A percentile compares a stretch with the other conserved stretches of the same genome.
These are phyloP conservation scores for Aphanomyces invadans DNA, from an alignment of 352 stramenopile species.

Conservation along the genomic window DNA sequence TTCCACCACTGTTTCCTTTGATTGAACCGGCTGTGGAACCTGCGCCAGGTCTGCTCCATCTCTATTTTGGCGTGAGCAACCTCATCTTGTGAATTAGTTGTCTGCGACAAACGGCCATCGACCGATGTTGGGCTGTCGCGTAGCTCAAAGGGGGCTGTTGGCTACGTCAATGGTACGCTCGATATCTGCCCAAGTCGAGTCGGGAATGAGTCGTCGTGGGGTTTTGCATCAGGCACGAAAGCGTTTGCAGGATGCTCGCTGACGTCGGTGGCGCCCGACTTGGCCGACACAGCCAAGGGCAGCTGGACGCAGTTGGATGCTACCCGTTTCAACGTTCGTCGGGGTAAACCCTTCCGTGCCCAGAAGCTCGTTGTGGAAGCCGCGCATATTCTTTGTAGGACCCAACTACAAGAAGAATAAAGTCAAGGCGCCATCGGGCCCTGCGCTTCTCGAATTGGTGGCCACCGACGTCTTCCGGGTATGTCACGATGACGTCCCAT, in stretches of 20 bases:
- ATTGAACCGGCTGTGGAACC: not conserved
- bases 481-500: conserved; percentile 2
- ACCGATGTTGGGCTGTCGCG: no score
- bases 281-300: conserved; percentile 22
- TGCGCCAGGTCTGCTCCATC: not conserved
- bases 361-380: no score
- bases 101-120: no score
- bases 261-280: conserved; percentile 36
- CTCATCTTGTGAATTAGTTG: no score
- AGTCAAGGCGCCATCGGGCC: conserved; percentile 48
- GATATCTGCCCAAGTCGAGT: no score
- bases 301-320: conserved; percentile 59
- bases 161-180: conserved; percentile 31
- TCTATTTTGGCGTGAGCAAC: no score
- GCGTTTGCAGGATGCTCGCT: conserved; percentile 47
- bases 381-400: no score
- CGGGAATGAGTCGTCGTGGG: no score
- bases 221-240: conserved; percentile 29
- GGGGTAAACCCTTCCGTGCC: no score
- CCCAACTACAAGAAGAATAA: conserved; percentile 76
- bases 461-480: conserved; percentile 71
- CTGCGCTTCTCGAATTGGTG: conserved; percentile 55
- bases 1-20: no score
- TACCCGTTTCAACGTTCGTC: conserved; percentile 68
- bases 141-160: not conserved